Evolutionary conservation across 2,329 filamentous ascomycete genomes (phyloP), one percentile per base, ranked within the genome.

Genomic region (Aspergillus phoenicis): DNA sequence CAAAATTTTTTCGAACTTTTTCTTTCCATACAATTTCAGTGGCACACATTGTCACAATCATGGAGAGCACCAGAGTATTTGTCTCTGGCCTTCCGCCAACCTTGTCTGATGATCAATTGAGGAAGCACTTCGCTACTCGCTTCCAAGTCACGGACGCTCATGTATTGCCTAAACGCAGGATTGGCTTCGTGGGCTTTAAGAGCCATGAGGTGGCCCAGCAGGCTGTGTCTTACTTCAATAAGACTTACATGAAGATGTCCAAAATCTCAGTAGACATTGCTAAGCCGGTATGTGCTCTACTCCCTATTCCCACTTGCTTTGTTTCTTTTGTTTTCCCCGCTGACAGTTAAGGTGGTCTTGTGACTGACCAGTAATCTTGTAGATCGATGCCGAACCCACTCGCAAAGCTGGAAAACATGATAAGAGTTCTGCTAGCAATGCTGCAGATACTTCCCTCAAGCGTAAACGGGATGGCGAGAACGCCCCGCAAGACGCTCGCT

Each of bases 101-200:
- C 58, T 89, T 97, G 71, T 89, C 88, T 11, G 92, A 96, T 78
- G 87, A 89, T 57, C 91, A 96, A 67, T 90, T 98, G 74, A 88
- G 87, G 74, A 93, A 91, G 74, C 93, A 98, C 80, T 99, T 99
- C 78, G 86, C 90, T 62, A 84, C 86, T 69, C 89, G 89, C 64
- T 86, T 86, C 64, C 82, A 90, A 65, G 87, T 97, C 73, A 98
- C 94, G 57, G 95, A 99, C 80, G 87, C 93, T 70, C 96, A 96
- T 84, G 86, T 97, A 74, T 91, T 98, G 73, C 87, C 91, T 5
- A 88, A 93, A 72, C 87, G 95, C 71, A 87, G 93, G 68, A 97
- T 99, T 77, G 95, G 93, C 69, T 99, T 97, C 83, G 87, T 99
- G 62, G 95, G 95, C 64, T 98, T 94, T 83, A 93, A 91, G 79